Conservation (phyloP, 1,284 basidiomycete genomes). For the Phlebopus sp. region DNA sequence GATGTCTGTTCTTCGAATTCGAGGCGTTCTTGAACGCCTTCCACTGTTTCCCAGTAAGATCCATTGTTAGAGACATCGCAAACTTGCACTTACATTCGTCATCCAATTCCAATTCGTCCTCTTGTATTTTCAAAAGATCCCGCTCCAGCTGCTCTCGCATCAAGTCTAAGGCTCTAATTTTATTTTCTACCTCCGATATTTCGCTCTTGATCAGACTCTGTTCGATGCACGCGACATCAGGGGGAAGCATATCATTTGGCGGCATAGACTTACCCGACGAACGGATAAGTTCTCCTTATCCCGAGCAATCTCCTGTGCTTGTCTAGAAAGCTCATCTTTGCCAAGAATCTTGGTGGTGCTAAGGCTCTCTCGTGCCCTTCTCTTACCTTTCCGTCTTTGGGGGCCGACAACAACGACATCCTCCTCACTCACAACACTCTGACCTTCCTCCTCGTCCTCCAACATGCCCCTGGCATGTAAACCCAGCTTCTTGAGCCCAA, state of each 20-base stretch:
- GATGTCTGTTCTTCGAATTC: conserved; percentile 57
- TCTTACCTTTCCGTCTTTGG: conserved; percentile 50
- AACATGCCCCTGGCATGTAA: conserved; percentile 73
- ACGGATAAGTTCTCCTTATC: conserved; percentile 92
- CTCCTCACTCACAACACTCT: conserved; percentile 64
- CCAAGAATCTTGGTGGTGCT: conserved; percentile 71
- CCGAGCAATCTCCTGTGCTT: conserved; percentile 78
- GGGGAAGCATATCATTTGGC: conserved; percentile 5
- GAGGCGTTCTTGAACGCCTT: conserved; percentile 83
- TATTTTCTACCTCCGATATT: conserved; percentile 82
- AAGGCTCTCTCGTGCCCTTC: conserved; percentile 63
- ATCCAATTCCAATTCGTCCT: conserved; percentile 94
- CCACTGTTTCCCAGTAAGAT: conserved; percentile 48
- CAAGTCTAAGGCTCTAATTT: conserved; percentile 83
- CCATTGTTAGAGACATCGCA: conserved; percentile 1
- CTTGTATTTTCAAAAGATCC: conserved; percentile 84
- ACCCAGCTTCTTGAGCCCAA: conserved; percentile 78
- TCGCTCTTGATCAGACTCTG: conserved; percentile 83
- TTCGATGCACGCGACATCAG: conserved; percentile 14
- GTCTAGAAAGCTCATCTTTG: conserved; percentile 77
- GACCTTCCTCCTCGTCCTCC: conserved; percentile 53
- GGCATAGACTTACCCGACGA: conserved; percentile 61
- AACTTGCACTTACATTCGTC: conserved; percentile 74
- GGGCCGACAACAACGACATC: conserved; percentile 59
- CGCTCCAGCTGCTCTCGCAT: conserved; percentile 81